A percentile compares a stretch with the other conserved stretches of the same genome.
These are phyloP conservation scores for Choanephora cucurbitarum DNA, from an alignment of 371 early-diverging fungal species.

Conservation along the genomic window DNA sequence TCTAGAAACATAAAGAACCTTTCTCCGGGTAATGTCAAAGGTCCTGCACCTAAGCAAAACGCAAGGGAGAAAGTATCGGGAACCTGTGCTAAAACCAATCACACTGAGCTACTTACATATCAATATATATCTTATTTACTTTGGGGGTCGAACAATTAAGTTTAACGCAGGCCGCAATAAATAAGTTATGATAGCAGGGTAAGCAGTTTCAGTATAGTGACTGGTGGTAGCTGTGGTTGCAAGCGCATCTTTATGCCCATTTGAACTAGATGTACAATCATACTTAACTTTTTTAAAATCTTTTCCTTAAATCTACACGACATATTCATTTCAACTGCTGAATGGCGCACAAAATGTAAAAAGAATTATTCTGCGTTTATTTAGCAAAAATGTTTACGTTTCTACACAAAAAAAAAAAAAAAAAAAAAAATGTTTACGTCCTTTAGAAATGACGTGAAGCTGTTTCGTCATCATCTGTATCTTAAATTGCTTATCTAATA, in stretches of 20 bases:
- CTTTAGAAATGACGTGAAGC: neutral
- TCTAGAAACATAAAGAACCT: neutral
- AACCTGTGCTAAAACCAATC: conserved; percentile 1
- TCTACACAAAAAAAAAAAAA: too few relatives aligned
- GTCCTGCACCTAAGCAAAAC: conserved; percentile 3
- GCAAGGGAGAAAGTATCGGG: conserved; percentile 2
- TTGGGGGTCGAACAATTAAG: conserved; percentile 2
- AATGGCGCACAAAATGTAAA: neutral
- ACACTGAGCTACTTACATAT: conserved; percentile 2
- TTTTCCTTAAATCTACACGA: conserved; percentile 1
- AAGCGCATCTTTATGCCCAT: conserved; percentile 2
- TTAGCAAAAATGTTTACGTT: conserved; percentile 1
- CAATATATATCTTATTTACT: conserved; percentile 3
- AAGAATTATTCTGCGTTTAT: conserved; percentile 1
- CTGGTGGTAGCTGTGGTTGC: conserved; percentile 1
- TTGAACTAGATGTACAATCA: conserved; percentile 2
- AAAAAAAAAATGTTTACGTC: conserved; percentile 1
- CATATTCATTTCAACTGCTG: neutral
- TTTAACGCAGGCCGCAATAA: neutral
- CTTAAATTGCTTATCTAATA: neutral
- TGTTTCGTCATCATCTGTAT: neutral
- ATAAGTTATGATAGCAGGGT: conserved; percentile 1
- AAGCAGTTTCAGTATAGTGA: conserved; percentile 1
- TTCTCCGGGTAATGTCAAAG: conserved; percentile 2
- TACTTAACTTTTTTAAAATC: conserved; percentile 2